phyloP scores from a whole-genome alignment of 345 rosid genomes.

The Iberis pinnata region DNA sequence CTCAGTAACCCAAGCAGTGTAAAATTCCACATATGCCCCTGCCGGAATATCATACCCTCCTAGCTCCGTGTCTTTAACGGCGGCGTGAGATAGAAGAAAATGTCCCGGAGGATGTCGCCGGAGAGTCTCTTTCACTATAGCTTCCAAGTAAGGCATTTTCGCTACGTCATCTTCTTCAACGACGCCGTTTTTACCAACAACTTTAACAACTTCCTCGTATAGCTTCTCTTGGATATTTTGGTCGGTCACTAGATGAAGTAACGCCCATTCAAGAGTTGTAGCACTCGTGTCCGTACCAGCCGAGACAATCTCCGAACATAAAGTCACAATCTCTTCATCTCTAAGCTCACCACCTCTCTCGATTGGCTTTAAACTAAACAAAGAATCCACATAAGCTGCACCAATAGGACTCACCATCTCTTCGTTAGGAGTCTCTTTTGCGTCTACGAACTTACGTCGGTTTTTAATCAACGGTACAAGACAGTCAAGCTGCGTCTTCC shows the following conservation, averaged over 20 bases:
- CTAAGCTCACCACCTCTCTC: slow-evolving; percentile 44
- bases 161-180: slow-evolving; percentile 67
- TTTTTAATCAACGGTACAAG: slow-evolving; percentile 61
- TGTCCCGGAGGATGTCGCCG: slow-evolving; percentile 96
- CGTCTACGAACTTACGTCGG: slow-evolving; percentile 50
- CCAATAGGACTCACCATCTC: slow-evolving; percentile 88
- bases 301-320: slow-evolving; percentile 71
- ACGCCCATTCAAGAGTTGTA: slow-evolving; percentile 76
- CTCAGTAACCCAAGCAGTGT: slow-evolving; percentile 92
- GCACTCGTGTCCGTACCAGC: slow-evolving; percentile 95
- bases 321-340: slow-evolving; percentile 78
- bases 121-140: slow-evolving; percentile 78
- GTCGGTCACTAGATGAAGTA: slow-evolving; percentile 56
- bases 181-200: slow-evolving; percentile 46
- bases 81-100: slow-evolving; percentile 76
- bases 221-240: slow-evolving; percentile 64
- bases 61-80: slow-evolving; percentile 52
- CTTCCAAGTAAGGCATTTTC: slow-evolving; percentile 57
- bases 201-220: slow-evolving; percentile 51
- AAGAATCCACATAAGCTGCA: slow-evolving; percentile 89
- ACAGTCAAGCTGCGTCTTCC: slow-evolving; percentile 73
- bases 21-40: slow-evolving; percentile 63
- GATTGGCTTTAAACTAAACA: slow-evolving; percentile 40
- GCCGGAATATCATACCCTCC: slow-evolving; percentile 74
- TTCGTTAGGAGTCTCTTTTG: slow-evolving; percentile 33